Evolutionary conservation across 805 yeast species (phyloP).

Genomic region (Ogataea dorogensis): DNA sequence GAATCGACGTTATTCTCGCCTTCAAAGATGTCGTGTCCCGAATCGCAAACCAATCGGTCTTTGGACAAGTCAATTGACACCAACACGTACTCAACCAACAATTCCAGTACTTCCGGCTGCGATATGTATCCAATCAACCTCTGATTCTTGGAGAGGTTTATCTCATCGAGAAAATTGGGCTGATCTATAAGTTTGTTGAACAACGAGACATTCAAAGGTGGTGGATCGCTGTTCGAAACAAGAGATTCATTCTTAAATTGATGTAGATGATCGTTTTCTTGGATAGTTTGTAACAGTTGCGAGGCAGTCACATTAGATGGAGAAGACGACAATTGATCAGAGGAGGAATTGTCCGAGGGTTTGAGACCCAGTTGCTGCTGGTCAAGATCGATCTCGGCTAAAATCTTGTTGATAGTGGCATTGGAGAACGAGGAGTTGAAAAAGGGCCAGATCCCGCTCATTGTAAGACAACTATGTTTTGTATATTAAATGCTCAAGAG

Average conservation of each 20-base stretch:
- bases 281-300: conserved; percentile 35
- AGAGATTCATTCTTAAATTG: conserved; percentile 17
- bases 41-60: conserved; percentile 4
- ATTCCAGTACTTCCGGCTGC: conserved; percentile 31
- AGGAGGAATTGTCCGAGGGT: conserved; percentile 3
- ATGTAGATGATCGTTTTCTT: conserved; percentile 29
- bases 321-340: conserved; percentile 8
- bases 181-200: conserved; percentile 37
- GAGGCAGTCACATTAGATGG: conserved; percentile 33
- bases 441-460: conserved; percentile 42
- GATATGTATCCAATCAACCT: conserved; percentile 34
- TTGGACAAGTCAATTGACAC: conserved; percentile 27
- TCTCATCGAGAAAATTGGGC: conserved; percentile 36
- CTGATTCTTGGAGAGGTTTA: conserved; percentile 34
- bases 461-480: conserved; percentile 8
- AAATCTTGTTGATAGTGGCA: conserved; percentile 36
- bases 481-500: conserved; percentile 1
- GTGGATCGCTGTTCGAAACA: conserved; percentile 3
- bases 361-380: conserved; percentile 23
- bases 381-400: conserved; percentile 38
- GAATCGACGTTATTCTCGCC: conserved; percentile 22
- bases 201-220: conserved; percentile 25
- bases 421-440: conserved; percentile 37
- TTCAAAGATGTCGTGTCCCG: conserved; percentile 20
- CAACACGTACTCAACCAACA: conserved; percentile 31